phyloP scores from a whole-genome alignment of 2,329 filamentous ascomycete genomes.

The Arthrobotrys sphaeroides region DNA sequence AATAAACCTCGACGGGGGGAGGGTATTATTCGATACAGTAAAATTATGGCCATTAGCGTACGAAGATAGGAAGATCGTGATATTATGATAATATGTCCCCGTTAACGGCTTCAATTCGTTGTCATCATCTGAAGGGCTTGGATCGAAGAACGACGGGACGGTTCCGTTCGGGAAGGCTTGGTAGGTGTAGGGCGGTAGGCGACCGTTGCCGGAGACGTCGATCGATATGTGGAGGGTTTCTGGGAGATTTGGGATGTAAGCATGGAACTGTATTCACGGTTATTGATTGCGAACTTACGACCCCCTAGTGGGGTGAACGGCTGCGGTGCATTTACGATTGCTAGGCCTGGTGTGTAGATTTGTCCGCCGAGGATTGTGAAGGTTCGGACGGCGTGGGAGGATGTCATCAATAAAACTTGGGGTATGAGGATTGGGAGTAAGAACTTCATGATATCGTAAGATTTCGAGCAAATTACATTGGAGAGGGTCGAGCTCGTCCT shows the following conservation, averaged over 20 bases:
- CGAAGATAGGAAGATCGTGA: constrained; percentile 74
- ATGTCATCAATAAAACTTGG: constrained; percentile 57
- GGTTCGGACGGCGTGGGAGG: constrained; percentile 60
- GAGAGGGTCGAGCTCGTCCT: too few species aligned
- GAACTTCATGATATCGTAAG: background rate
- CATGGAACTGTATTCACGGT: background rate
- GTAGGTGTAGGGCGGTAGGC: constrained; percentile 70
- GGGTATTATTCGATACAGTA: constrained; percentile 72
- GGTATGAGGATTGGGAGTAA: background rate
- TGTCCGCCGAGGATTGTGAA: constrained; percentile 73
- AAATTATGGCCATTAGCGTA: constrained; percentile 72
- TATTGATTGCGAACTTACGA: constrained; percentile 63
- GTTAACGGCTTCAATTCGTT: background rate
- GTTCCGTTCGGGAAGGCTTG: constrained; percentile 67
- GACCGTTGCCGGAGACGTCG: constrained; percentile 73
- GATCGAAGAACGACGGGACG: constrained; percentile 61
- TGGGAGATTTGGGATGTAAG: constrained; percentile 54
- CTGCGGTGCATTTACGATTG: constrained; percentile 73
- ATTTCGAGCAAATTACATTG: background rate
- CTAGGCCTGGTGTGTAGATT: constrained; percentile 75
- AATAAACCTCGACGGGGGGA: constrained; percentile 61
- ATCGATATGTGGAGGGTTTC: constrained; percentile 71
- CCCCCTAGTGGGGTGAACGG: constrained; percentile 72
- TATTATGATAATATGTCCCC: constrained; percentile 63
- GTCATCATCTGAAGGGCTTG: constrained; percentile 5